These are phyloP conservation scores for Williopsis jadinii DNA, from an alignment of 1,139 yeast species.

Conservation along the genomic window DNA sequence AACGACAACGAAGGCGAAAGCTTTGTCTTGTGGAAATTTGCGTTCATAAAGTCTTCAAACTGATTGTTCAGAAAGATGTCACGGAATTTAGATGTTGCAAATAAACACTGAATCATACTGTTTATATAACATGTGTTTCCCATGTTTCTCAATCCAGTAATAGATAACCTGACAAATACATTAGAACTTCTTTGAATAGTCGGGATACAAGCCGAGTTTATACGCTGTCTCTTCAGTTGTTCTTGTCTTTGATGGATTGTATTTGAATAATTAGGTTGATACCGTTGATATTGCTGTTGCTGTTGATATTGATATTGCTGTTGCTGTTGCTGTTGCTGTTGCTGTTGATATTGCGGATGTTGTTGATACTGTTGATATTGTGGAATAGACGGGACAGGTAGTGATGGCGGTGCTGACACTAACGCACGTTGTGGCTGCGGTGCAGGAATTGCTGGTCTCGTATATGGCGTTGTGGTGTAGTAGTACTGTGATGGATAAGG, in stretches of 20 bases:
- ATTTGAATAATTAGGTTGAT: too few relatives aligned
- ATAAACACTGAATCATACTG: conserved; percentile 58
- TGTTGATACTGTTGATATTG: too few relatives aligned
- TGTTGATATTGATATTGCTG: too few relatives aligned
- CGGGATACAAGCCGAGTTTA: conserved; percentile 22
- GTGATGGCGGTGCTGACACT: too few relatives aligned
- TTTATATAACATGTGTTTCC: conserved; percentile 74
- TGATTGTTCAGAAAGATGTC: conserved; percentile 35
- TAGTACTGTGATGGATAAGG: conserved; percentile 7
- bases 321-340: too few relatives aligned
- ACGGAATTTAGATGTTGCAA: conserved; percentile 43
- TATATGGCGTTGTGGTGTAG: conserved; percentile 4
- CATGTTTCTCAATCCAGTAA: conserved; percentile 62
- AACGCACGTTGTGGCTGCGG: too few relatives aligned
- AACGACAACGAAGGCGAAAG: conserved; percentile 38
- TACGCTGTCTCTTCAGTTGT: conserved; percentile 13
- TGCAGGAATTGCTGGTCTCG: conserved; percentile 2
- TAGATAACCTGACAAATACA: conserved; percentile 32
- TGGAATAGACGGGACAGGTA: too few relatives aligned
- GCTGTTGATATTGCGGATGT: too few relatives aligned
- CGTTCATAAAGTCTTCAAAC: conserved; percentile 35
- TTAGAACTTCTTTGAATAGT: conserved; percentile 36
- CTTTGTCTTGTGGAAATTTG: conserved; percentile 26
- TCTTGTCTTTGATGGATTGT: too few relatives aligned
- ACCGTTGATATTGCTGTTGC: too few relatives aligned